A percentile compares a stretch with the other conserved stretches of the same genome.
These are phyloP conservation scores for Spergularia azorica DNA, from an alignment of 179 eudicot species.

Conservation along the genomic window DNA sequence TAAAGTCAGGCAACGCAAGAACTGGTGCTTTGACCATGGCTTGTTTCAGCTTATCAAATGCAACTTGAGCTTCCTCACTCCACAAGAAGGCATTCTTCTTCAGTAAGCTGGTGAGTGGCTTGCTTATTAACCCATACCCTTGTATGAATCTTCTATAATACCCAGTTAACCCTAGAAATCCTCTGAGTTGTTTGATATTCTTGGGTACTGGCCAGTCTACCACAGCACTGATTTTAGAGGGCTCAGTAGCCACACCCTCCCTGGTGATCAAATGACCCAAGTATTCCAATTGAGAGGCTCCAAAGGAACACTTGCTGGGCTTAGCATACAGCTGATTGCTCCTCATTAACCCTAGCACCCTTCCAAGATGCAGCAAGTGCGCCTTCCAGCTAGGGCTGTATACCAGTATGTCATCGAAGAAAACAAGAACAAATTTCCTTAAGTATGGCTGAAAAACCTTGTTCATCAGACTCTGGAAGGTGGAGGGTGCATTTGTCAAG, in stretches of 20 bases:
- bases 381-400: background rate
- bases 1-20: background rate
- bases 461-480: too few species aligned
- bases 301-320: background rate
- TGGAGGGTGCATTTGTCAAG: too few species aligned
- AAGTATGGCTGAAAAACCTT: background rate
- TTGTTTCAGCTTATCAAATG: background rate
- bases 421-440: slow-evolving; percentile 1
- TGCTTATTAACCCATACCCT: background rate
- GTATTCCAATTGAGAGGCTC: too few species aligned
- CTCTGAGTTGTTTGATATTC: background rate
- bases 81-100: background rate
- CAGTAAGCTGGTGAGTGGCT: background rate
- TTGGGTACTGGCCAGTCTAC: background rate
- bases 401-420: background rate
- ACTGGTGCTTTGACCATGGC: background rate
- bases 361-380: background rate
- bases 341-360: background rate
- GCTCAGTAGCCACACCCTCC: background rate
- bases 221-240: background rate
- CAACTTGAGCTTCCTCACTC: background rate
- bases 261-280: background rate
- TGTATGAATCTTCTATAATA: too few species aligned
- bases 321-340: background rate
- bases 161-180: background rate